Conservation (phyloP, 495 filamentous ascomycete species). For the Venustampulla echinocandica region DNA sequence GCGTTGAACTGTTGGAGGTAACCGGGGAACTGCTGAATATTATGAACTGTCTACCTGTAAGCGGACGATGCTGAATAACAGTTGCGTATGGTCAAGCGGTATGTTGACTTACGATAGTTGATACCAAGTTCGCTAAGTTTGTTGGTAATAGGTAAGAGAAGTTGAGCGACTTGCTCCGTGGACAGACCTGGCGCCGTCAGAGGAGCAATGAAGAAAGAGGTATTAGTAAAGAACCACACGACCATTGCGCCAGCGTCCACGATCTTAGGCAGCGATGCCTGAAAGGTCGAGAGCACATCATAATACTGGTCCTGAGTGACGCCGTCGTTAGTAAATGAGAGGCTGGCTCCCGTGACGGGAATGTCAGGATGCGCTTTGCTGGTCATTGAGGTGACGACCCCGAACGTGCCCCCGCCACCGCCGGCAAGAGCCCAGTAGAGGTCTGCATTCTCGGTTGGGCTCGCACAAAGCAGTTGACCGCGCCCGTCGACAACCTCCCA, state of each 20-base stretch:
- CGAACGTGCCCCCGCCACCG: conserved; percentile 33
- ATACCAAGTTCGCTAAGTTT: too few relatives aligned
- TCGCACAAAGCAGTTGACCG: conserved; percentile 42
- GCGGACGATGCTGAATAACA: too few relatives aligned
- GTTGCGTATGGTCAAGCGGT: too few relatives aligned
- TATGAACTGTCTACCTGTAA: too few relatives aligned
- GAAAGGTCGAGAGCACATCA: conserved; percentile 32
- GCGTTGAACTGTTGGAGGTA: too few relatives aligned
- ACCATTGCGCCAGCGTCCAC: not conserved
- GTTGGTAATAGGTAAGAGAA: too few relatives aligned
- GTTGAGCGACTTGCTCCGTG: too few relatives aligned
- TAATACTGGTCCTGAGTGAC: conserved; percentile 36
- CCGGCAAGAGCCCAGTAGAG: conserved; percentile 59
- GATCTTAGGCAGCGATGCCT: conserved; percentile 22
- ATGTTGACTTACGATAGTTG: too few relatives aligned
- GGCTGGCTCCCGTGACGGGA: conserved; percentile 17
- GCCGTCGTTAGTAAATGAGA: conserved; percentile 26
- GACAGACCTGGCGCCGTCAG: not conserved
- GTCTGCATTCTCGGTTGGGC: conserved; percentile 44
- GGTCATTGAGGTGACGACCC: conserved; percentile 38
- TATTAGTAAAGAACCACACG: not conserved
- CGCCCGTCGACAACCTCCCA: conserved; percentile 47
- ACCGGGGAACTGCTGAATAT: too few relatives aligned
- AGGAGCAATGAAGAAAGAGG: not conserved
- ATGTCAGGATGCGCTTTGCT: conserved; percentile 26